phyloP scores from a whole-genome alignment of 2,329 filamentous ascomycete species.

The Trichoderma koningiopsis region DNA sequence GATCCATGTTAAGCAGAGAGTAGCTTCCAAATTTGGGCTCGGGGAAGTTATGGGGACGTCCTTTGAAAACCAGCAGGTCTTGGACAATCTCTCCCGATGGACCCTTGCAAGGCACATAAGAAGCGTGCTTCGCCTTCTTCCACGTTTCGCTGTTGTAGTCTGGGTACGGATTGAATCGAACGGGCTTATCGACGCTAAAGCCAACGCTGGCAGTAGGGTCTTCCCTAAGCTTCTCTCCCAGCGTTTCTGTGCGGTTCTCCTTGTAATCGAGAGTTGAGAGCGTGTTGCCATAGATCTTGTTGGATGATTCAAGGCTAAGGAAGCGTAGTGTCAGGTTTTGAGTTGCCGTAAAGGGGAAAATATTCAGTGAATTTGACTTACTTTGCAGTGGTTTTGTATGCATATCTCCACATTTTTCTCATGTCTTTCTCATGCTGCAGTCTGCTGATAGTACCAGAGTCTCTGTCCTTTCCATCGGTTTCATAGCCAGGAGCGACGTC shows the following conservation, averaged over 20 bases:
- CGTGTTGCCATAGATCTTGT: slow-evolving; percentile 60
- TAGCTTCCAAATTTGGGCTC: slow-evolving; percentile 65
- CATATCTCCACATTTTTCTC: slow-evolving; percentile 45
- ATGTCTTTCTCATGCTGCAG: slow-evolving; percentile 48
- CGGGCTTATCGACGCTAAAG: slow-evolving; percentile 51
- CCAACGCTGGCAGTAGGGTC: slow-evolving; percentile 41
- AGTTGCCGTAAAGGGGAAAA: neutral
- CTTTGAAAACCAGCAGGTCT: slow-evolving; percentile 67
- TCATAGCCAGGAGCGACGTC: slow-evolving; percentile 43
- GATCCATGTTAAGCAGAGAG: slow-evolving; percentile 60
- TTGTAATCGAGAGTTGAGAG: slow-evolving; percentile 49
- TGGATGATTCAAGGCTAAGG: slow-evolving; percentile 48
- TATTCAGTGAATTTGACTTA: slow-evolving; percentile 34
- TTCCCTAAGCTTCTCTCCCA: slow-evolving; percentile 36
- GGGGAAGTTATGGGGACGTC: slow-evolving; percentile 60
- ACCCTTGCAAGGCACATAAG: slow-evolving; percentile 66
- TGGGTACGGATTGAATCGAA: slow-evolving; percentile 71
- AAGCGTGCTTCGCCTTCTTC: slow-evolving; percentile 57
- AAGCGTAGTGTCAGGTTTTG: neutral
- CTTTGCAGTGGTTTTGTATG: slow-evolving; percentile 45
- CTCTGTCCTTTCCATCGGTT: slow-evolving; percentile 40
- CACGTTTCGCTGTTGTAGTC: slow-evolving; percentile 66
- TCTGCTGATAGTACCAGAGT: slow-evolving; percentile 38
- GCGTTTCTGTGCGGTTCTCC: slow-evolving; percentile 41
- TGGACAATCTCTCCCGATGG: slow-evolving; percentile 61